Conservation (phyloP, 169 alveolate genomes). For the Miamiensis avidus region DNA sequence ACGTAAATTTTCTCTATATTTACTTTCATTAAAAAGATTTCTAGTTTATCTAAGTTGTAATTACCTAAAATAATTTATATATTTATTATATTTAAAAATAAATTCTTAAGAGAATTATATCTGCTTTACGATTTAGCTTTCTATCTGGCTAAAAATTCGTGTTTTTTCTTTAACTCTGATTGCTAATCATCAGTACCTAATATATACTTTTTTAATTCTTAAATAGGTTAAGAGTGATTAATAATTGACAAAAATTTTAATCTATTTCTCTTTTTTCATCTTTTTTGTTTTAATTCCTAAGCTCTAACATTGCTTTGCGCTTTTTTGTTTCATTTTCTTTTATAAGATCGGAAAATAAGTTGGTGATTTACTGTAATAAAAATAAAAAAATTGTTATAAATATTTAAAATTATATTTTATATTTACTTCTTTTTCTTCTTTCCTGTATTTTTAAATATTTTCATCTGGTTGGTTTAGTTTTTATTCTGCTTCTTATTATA, state of each 20-base stretch:
- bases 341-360: neutral
- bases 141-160: neutral
- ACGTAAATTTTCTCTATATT: neutral
- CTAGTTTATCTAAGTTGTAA: too few species aligned
- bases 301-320: neutral
- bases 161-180: neutral
- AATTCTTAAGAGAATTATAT: too few species aligned
- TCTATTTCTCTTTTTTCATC: conserved; percentile 5
- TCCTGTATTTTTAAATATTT: neutral
- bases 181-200: neutral
- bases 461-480: neutral
- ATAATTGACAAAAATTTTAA: conserved; percentile 14
- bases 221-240: conserved; percentile 4
- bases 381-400: neutral
- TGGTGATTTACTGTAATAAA: too few species aligned
- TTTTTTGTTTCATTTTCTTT: neutral
- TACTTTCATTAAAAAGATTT: too few species aligned
- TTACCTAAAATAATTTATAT: too few species aligned
- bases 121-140: neutral
- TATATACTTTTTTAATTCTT: conserved; percentile 9
- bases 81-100: too few species aligned
- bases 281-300: neutral
- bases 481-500: conserved; percentile 13
- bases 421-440: neutral
- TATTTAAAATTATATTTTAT: neutral